phyloP scores from a whole-genome alignment of 352 stramenopile species.

The Phytophthora uliginosa region DNA sequence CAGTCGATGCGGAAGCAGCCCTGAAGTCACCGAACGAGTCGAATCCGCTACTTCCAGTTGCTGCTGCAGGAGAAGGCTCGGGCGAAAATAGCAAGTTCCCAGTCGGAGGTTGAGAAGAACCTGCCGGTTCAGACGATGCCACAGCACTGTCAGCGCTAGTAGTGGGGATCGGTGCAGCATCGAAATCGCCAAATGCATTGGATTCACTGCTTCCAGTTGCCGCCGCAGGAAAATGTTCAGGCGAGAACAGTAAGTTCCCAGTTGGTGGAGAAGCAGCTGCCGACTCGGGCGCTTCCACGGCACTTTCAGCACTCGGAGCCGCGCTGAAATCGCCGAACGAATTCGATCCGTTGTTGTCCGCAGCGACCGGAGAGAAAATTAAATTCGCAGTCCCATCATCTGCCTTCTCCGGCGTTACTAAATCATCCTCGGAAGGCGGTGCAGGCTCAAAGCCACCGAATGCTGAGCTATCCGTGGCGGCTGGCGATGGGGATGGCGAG shows the following conservation, averaged over 20 bases:
- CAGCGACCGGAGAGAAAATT: slow-evolving; percentile 1
- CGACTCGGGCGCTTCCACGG: not conserved
- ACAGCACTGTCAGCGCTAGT: slow-evolving; percentile 7
- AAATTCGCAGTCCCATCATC: slow-evolving; percentile 5
- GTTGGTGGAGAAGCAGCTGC: slow-evolving; percentile 2
- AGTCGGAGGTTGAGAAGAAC: slow-evolving; percentile 13
- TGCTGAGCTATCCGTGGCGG: slow-evolving; percentile 9
- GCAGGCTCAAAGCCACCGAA: slow-evolving; percentile 39
- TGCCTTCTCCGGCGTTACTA: not conserved
- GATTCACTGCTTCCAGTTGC: slow-evolving; percentile 14
- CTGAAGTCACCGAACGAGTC: slow-evolving; percentile 28
- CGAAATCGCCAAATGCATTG: slow-evolving; percentile 30
- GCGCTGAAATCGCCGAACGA: slow-evolving; percentile 26
- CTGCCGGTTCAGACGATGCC: slow-evolving; percentile 6
- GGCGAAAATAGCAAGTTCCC: slow-evolving; percentile 27
- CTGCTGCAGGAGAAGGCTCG: slow-evolving; percentile 22
- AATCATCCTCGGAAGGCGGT: slow-evolving; percentile 11
- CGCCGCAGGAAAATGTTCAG: slow-evolving; percentile 7
- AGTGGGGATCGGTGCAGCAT: slow-evolving; percentile 12
- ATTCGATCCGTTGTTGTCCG: slow-evolving; percentile 3
- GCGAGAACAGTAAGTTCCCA: slow-evolving; percentile 35
- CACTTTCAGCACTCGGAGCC: slow-evolving; percentile 8
- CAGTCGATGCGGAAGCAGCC: slow-evolving; percentile 13
- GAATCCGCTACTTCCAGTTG: slow-evolving; percentile 14
- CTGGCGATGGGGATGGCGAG: slow-evolving; percentile 11